Conservation (phyloP, 257 asterid species). For the Datura wrightii region DNA sequence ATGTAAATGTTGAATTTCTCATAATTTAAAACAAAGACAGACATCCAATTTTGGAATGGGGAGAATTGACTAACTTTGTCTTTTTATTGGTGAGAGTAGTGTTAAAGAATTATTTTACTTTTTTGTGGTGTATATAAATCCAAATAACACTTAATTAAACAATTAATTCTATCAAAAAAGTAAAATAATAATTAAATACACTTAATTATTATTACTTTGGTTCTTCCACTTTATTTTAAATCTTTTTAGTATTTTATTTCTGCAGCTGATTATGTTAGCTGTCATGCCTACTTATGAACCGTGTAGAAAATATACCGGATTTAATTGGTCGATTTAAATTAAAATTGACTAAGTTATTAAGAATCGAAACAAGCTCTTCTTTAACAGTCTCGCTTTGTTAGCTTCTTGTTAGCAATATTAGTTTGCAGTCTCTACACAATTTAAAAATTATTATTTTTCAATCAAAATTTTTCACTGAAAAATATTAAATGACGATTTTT, state of each 20-base stretch:
- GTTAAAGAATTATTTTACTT: no score
- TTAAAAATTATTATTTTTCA: no score
- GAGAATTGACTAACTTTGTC: neutral
- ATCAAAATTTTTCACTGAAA: no score
- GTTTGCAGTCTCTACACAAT: no score
- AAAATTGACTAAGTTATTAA: no score
- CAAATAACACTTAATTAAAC: neutral
- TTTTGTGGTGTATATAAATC: constrained; percentile 19
- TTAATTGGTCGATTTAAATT: no score
- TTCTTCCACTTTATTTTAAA: neutral
- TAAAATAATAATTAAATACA: neutral
- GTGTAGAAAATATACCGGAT: no score
- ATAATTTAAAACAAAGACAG: neutral
- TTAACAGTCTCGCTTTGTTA: no score
- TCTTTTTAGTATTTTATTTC: neutral
- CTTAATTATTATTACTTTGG: no score
- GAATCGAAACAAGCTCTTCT: no score
- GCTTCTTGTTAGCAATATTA: no score
- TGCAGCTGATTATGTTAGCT: neutral
- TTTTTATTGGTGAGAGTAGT: neutral
- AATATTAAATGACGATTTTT: no score
- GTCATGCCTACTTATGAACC: neutral
- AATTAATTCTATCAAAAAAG: neutral
- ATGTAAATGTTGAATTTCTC: neutral
- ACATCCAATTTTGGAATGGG: neutral